Evolutionary conservation across 1,284 basidiomycete genomes (phyloP).

Genomic region (Heterobasidion parviporum): DNA sequence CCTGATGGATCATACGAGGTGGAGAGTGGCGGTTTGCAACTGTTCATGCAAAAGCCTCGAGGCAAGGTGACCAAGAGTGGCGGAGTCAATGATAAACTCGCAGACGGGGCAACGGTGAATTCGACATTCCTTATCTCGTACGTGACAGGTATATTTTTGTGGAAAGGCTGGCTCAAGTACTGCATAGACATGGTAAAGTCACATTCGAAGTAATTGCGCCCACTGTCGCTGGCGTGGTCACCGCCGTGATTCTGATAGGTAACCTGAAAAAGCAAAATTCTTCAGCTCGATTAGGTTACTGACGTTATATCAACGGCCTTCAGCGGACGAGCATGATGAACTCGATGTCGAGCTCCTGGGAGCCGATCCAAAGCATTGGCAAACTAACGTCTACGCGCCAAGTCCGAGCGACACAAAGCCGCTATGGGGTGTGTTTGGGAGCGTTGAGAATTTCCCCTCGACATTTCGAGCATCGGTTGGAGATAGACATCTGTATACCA

Average conservation of each 20-base stretch:
- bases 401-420: constrained; percentile 23
- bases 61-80: constrained; percentile 23
- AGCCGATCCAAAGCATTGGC: constrained; percentile 31
- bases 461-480: constrained; percentile 13
- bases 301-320: neutral
- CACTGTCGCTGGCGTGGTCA: constrained; percentile 26
- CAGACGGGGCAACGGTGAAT: constrained; percentile 34
- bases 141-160: constrained; percentile 1
- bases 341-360: constrained; percentile 39
- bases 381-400: constrained; percentile 37
- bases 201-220: constrained; percentile 27
- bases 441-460: constrained; percentile 21
- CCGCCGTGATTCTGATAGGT: constrained; percentile 33
- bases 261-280: constrained; percentile 1
- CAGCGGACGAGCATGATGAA: constrained; percentile 30
- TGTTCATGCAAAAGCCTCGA: constrained; percentile 26
- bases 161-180: neutral
- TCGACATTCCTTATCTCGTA: constrained; percentile 31
- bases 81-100: constrained; percentile 26
- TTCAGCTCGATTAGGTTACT: neutral
- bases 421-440: constrained; percentile 30
- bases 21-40: constrained; percentile 21
- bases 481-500: constrained; percentile 28
- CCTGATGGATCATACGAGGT: constrained; percentile 23
- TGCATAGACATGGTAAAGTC: constrained; percentile 26